Conservation (phyloP, 106 monocot genomes). For the Narthecium ossifragum region DNA sequence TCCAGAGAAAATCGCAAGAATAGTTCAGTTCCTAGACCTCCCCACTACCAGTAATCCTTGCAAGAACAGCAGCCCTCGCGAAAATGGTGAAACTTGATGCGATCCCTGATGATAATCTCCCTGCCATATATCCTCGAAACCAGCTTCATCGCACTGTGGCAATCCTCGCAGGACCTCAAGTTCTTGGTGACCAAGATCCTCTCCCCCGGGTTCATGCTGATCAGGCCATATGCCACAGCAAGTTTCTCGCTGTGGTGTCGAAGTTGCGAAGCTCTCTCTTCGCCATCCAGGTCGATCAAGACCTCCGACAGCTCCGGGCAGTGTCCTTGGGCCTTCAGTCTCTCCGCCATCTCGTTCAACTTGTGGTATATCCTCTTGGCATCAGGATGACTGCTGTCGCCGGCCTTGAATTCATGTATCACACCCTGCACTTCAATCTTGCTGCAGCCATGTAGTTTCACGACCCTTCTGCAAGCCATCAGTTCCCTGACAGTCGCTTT, state of each 20-base stretch:
- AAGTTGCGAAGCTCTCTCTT: constrained; percentile 31
- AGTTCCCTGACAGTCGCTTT: too few relatives aligned
- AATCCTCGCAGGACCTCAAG: constrained; percentile 47
- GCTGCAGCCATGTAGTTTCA: too few relatives aligned
- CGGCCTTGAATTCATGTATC: too few relatives aligned
- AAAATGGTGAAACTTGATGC: constrained; percentile 53
- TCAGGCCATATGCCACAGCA: constrained; percentile 49
- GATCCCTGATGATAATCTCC: constrained; percentile 42
- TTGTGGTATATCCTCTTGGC: too few relatives aligned
- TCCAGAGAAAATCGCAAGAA: too few relatives aligned
- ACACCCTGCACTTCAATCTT: too few relatives aligned
- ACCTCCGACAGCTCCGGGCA: constrained; percentile 23
- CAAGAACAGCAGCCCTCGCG: constrained; percentile 44
- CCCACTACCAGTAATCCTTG: constrained; percentile 46
- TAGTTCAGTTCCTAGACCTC: too few relatives aligned
- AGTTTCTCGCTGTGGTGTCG: constrained; percentile 56
- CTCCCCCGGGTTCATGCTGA: constrained; percentile 28
- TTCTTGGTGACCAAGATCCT: constrained; percentile 54
- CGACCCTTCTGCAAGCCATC: too few relatives aligned
- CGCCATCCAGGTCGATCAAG: constrained; percentile 40
- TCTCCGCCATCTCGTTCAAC: constrained; percentile 25
- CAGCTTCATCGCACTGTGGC: constrained; percentile 44
- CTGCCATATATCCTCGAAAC: constrained; percentile 32
- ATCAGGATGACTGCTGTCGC: too few relatives aligned
- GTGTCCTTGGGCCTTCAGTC: constrained; percentile 28